Percentiles rank a stretch among this genome's conserved stretches.
phyloP scores from a whole-genome alignment of 2,329 filamentous ascomycete genomes.

The Fusarium albosuccineum region DNA sequence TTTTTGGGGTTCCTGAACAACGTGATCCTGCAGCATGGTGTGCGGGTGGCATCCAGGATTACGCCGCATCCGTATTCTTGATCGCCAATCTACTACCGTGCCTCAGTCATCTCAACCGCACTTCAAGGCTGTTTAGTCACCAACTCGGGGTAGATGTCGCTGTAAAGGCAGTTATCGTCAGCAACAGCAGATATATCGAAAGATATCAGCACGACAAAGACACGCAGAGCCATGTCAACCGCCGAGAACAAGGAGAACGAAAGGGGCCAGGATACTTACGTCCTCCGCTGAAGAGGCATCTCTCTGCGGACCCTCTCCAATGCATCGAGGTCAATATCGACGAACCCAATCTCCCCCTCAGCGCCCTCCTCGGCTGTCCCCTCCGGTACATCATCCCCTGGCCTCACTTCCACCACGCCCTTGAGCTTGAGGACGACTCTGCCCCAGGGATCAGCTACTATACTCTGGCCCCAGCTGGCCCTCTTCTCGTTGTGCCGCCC shows the following conservation, averaged over 20 bases:
- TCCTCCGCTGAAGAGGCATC: conserved; percentile 66
- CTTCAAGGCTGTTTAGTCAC: conserved; percentile 7
- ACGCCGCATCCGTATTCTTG: too few species aligned
- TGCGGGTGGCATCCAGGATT: too few species aligned
- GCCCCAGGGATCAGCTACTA: conserved; percentile 92
- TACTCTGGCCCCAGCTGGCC: conserved; percentile 85
- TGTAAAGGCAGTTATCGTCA: conserved; percentile 15
- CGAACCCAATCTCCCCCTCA: conserved; percentile 64
- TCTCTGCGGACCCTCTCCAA: conserved; percentile 62
- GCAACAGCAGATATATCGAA: conserved; percentile 9
- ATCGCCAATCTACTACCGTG: too few species aligned
- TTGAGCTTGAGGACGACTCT: conserved; percentile 75
- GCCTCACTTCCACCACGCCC: conserved; percentile 62
- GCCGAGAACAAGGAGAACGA: too few species aligned
- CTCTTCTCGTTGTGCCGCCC: conserved; percentile 81
- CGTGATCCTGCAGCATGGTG: conserved; percentile 2
- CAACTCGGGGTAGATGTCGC: conserved; percentile 44
- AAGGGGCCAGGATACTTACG: conserved; percentile 55
- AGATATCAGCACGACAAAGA: conserved; percentile 6
- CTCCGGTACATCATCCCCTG: conserved; percentile 48
- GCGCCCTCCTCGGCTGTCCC: conserved; percentile 52
- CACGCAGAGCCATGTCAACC: too few species aligned
- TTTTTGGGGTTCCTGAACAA: not conserved
- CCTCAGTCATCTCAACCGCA: too few species aligned
- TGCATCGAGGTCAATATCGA: conserved; percentile 65